These are phyloP conservation scores for Xerocomus potaroensis DNA, from an alignment of 768 basidiomycete genomes.

Conservation along the genomic window DNA sequence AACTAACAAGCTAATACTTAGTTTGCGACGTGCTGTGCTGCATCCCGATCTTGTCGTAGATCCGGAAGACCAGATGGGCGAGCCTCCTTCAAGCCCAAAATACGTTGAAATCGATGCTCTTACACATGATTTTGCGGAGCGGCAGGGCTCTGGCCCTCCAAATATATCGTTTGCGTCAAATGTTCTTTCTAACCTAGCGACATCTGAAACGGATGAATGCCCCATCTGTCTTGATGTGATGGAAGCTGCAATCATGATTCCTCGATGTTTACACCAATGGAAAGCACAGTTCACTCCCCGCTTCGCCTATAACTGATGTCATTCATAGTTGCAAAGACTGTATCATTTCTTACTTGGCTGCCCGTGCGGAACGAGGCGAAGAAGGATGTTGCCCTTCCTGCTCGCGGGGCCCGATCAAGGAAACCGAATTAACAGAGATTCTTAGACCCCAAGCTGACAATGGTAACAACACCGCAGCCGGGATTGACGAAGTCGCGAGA, in stretches of 20 bases:
- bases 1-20: conserved; percentile 28
- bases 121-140: conserved; percentile 48
- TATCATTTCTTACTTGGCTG: conserved; percentile 67
- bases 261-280: conserved; percentile 76
- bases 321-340: conserved; percentile 81
- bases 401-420: conserved; percentile 60
- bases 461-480: neutral
- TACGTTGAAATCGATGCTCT: conserved; percentile 58
- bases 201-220: conserved; percentile 61
- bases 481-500: conserved; percentile 14
- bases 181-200: conserved; percentile 56
- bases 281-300: conserved; percentile 26
- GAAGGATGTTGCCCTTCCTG: conserved; percentile 80
- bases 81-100: conserved; percentile 27
- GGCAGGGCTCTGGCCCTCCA: conserved; percentile 21
- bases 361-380: conserved; percentile 65
- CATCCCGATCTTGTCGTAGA: conserved; percentile 82
- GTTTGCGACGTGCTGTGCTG: conserved; percentile 86
- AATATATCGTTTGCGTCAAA: conserved; percentile 54
- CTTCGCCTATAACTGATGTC: neutral
- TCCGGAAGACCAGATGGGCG: conserved; percentile 37
- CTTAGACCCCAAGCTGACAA: conserved; percentile 32
- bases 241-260: conserved; percentile 65
- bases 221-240: conserved; percentile 79
- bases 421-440: conserved; percentile 61